Evolutionary conservation across 2,329 filamentous ascomycete genomes (phyloP).

Genomic region (Hypoxylon sp.): DNA sequence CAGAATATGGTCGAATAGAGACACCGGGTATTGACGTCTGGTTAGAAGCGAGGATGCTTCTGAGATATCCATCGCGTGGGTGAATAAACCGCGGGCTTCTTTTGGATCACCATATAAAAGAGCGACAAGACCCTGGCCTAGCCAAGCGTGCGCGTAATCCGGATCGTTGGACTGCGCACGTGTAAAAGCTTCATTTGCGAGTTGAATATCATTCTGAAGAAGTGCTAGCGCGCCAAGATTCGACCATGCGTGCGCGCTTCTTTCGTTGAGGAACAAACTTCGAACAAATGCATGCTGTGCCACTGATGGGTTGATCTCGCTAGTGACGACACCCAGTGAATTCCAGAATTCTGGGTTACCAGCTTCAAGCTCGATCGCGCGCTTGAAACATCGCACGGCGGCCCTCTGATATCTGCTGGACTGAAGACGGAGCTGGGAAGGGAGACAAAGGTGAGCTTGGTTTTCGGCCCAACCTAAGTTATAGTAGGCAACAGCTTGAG

Average conservation of each 20-base stretch:
- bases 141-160: slow-evolving; percentile 92
- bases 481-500: slow-evolving; percentile 96
- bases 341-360: slow-evolving; percentile 99
- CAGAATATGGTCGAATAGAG: slow-evolving; percentile 85
- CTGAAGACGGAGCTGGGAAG: slow-evolving; percentile 67
- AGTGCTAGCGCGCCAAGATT: slow-evolving; percentile 91
- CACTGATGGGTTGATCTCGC: slow-evolving; percentile 85
- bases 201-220: slow-evolving; percentile 82
- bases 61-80: slow-evolving; percentile 93
- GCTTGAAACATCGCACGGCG: slow-evolving; percentile 91
- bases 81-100: slow-evolving; percentile 88
- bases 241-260: slow-evolving; percentile 87
- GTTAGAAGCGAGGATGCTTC: slow-evolving; percentile 81
- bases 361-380: slow-evolving; percentile 93
- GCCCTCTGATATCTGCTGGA: slow-evolving; percentile 80
- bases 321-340: slow-evolving; percentile 90
- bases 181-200: slow-evolving; percentile 93
- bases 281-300: slow-evolving; percentile 94
- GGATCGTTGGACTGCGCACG: slow-evolving; percentile 94
- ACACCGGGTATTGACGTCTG: slow-evolving; percentile 83
- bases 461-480: slow-evolving; percentile 97
- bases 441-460: slow-evolving; percentile 79
- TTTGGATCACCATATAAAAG: slow-evolving; percentile 79
- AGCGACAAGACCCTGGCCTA: slow-evolving; percentile 91
- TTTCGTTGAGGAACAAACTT: slow-evolving; percentile 92